phyloP scores from a whole-genome alignment of 768 basidiomycete species.

The Suillus paluster region DNA sequence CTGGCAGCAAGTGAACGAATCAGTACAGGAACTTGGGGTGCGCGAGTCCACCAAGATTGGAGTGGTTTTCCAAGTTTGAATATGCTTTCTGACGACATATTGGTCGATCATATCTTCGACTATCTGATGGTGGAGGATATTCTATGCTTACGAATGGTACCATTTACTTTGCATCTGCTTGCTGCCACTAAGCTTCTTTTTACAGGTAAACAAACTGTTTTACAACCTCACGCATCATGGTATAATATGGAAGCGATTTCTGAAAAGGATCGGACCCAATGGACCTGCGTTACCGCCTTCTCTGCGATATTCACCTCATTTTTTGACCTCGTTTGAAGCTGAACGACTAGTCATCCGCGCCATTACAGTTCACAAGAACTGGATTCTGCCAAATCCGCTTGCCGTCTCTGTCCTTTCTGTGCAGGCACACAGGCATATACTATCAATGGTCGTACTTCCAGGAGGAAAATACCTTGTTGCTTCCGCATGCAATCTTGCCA shows the following conservation, averaged over 20 bases:
- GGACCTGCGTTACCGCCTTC: slow-evolving; percentile 67
- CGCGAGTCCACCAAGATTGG: slow-evolving; percentile 24
- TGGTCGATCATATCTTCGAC: slow-evolving; percentile 41
- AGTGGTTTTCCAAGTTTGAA: slow-evolving; percentile 33
- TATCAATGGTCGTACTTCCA: slow-evolving; percentile 62
- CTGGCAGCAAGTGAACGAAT: slow-evolving; percentile 5
- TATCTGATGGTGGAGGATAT: slow-evolving; percentile 44
- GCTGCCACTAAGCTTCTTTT: background rate
- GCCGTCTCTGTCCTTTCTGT: slow-evolving; percentile 30
- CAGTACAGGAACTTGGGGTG: slow-evolving; percentile 28
- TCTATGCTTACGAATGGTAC: slow-evolving; percentile 40
- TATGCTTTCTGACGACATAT: slow-evolving; percentile 41
- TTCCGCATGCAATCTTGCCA: slow-evolving; percentile 52
- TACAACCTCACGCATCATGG: slow-evolving; percentile 70
- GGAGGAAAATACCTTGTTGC: slow-evolving; percentile 73
- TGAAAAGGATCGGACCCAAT: slow-evolving; percentile 56
- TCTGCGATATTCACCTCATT: slow-evolving; percentile 43
- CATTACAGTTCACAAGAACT: slow-evolving; percentile 63
- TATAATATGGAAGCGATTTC: slow-evolving; percentile 69
- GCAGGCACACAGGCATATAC: slow-evolving; percentile 39
- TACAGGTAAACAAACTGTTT: slow-evolving; percentile 60
- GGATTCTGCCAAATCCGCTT: slow-evolving; percentile 48
- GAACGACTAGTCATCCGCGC: slow-evolving; percentile 67
- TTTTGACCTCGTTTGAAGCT: slow-evolving; percentile 41
- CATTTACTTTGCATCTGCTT: slow-evolving; percentile 2